These are phyloP conservation scores for sweet orange (Citrus sinensis) DNA, from an alignment of 345 rosid genomes.

Conservation along the genomic window DNA sequence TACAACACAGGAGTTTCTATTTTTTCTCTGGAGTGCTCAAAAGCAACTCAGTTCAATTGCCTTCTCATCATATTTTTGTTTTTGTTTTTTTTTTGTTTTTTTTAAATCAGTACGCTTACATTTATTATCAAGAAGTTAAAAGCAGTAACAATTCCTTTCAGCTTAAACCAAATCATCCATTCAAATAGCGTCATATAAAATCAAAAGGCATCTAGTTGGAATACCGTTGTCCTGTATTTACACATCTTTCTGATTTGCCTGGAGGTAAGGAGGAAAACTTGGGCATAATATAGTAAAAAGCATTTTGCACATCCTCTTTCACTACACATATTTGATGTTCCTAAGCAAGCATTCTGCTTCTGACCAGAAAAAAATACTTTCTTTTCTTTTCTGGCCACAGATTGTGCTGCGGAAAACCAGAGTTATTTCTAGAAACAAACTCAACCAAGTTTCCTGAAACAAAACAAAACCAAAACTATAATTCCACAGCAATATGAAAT, in stretches of 20 bases:
- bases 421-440: neutral
- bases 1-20: no score
- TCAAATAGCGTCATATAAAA: no score
- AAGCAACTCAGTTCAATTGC: neutral
- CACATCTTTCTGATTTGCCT: no score
- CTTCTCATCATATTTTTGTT: neutral
- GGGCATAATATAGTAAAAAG: neutral
- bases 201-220: no score
- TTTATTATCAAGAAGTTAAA: no score
- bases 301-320: no score
- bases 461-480: neutral
- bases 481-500: neutral
- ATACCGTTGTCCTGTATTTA: no score
- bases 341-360: neutral
- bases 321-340: neutral
- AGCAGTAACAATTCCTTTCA: neutral
- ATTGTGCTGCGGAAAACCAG: neutral
- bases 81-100: no score
- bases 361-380: neutral
- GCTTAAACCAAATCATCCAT: no score
- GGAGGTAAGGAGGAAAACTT: neutral
- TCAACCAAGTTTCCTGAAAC: neutral
- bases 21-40: neutral
- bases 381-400: neutral
- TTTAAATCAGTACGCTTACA: no score